phyloP scores from a whole-genome alignment of 2,329 filamentous ascomycete species.

The Dendrostoma leiphaemia region DNA sequence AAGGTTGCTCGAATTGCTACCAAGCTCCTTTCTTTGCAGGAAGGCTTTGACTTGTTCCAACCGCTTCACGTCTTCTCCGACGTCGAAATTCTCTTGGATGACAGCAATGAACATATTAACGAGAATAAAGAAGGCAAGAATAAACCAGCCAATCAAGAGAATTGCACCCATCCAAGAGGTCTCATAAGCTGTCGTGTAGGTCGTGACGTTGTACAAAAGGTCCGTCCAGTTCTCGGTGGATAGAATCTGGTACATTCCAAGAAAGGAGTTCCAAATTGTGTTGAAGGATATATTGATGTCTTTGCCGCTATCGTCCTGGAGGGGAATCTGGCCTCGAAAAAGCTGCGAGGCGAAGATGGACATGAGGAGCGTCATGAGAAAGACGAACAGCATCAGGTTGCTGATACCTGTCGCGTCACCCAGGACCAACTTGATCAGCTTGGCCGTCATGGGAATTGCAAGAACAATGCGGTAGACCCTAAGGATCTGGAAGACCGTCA shows the following conservation, averaged over 20 bases:
- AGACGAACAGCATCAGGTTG: conserved; percentile 95
- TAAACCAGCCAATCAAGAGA: conserved; percentile 94
- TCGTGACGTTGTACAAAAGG: conserved; percentile 80
- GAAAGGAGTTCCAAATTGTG: conserved; percentile 91
- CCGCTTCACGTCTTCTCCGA: conserved; percentile 97
- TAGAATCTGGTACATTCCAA: conserved; percentile 96
- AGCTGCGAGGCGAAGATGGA: conserved; percentile 92
- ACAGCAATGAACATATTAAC: conserved; percentile 99
- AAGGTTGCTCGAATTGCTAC: conserved; percentile 69
- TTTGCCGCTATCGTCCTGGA: conserved; percentile 58
- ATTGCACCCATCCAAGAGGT: conserved; percentile 92
- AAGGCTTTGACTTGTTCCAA: conserved; percentile 95
- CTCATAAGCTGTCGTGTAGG: conserved; percentile 59
- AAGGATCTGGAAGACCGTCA: conserved; percentile 90
- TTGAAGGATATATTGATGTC: conserved; percentile 73
- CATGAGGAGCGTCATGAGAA: conserved; percentile 89
- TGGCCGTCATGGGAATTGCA: conserved; percentile 81
- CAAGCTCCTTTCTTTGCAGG: conserved; percentile 84
- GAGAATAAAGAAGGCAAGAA: conserved; percentile 90
- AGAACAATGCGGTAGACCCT: conserved; percentile 90
- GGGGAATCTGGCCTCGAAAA: conserved; percentile 81
- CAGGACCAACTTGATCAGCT: conserved; percentile 83
- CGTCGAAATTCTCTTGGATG: conserved; percentile 98
- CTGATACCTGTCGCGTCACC: conserved; percentile 89
- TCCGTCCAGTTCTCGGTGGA: conserved; percentile 96